These are phyloP conservation scores for Fusarium musae DNA, from an alignment of 2,329 filamentous ascomycete species.

Conservation along the genomic window DNA sequence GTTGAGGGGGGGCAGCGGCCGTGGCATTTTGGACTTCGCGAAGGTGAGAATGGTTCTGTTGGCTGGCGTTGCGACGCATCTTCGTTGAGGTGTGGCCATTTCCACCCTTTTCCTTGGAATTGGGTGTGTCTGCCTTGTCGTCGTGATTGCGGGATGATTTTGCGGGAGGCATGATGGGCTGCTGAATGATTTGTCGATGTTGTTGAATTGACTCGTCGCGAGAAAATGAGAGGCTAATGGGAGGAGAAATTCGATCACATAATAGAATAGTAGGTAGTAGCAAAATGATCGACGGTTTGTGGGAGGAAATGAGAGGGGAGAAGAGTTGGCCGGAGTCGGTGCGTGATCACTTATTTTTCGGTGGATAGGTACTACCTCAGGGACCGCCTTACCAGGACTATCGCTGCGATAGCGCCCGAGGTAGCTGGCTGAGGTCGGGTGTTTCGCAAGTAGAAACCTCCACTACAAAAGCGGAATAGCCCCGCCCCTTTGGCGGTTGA, in stretches of 20 bases:
- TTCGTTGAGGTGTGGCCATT: slow-evolving; percentile 61
- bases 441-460: background rate
- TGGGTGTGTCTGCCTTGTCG: slow-evolving; percentile 57
- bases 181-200: slow-evolving; percentile 1
- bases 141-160: slow-evolving; percentile 60
- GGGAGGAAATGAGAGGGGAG: slow-evolving; percentile 35
- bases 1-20: slow-evolving; percentile 48
- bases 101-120: slow-evolving; percentile 59
- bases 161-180: slow-evolving; percentile 55
- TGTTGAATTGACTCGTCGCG: slow-evolving; percentile 1
- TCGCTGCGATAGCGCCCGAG: background rate
- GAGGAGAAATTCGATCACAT: slow-evolving; percentile 32
- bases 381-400: background rate
- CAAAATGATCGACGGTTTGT: slow-evolving; percentile 11
- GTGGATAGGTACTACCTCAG: background rate
- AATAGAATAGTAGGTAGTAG: slow-evolving; percentile 33
- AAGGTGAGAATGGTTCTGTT: slow-evolving; percentile 58
- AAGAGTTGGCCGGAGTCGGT: slow-evolving; percentile 40
- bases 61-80: slow-evolving; percentile 65
- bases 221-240: slow-evolving; percentile 2
- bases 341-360: slow-evolving; percentile 38
- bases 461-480: background rate
- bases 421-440: background rate
- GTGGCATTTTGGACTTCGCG: slow-evolving; percentile 57
- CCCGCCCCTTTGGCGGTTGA: background rate